These are phyloP conservation scores for Leccinum rimulosum DNA, from an alignment of 768 basidiomycete species.

Conservation along the genomic window DNA sequence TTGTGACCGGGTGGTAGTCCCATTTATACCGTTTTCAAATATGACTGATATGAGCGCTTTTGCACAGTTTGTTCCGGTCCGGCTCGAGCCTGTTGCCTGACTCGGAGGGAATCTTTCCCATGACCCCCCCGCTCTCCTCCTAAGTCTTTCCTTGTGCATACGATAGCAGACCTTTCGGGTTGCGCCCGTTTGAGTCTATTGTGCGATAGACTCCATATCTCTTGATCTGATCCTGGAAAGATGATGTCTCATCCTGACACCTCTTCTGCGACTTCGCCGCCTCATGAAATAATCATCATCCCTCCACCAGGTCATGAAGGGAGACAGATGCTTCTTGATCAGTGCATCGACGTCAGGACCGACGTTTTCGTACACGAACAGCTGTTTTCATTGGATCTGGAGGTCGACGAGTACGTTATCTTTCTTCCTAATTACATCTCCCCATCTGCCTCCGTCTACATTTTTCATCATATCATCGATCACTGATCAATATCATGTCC, in stretches of 20 bases:
- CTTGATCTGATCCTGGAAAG: background rate
- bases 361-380: constrained; percentile 52
- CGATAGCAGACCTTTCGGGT: background rate
- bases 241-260: constrained; percentile 21
- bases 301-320: constrained; percentile 35
- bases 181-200: constrained; percentile 18
- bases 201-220: constrained; percentile 7
- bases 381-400: constrained; percentile 67
- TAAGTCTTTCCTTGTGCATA: background rate
- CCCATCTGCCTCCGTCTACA: constrained; percentile 5
- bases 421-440: constrained; percentile 8
- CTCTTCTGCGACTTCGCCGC: constrained; percentile 26
- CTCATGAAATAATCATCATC: constrained; percentile 58
- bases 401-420: constrained; percentile 66
- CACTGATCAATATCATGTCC: constrained; percentile 1
- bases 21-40: constrained; percentile 7
- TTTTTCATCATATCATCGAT: constrained; percentile 9
- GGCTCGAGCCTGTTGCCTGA: background rate
- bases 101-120: constrained; percentile 15
- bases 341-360: constrained; percentile 61
- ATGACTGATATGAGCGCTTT: constrained; percentile 5
- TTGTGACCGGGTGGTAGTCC: background rate
- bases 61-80: constrained; percentile 13
- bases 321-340: constrained; percentile 50
- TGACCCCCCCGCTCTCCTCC: constrained; percentile 8